Percentiles rank a stretch among this genome's conserved stretches.
phyloP scores from a whole-genome alignment of 1,284 basidiomycete species.

The Trichosporon sp. region DNA sequence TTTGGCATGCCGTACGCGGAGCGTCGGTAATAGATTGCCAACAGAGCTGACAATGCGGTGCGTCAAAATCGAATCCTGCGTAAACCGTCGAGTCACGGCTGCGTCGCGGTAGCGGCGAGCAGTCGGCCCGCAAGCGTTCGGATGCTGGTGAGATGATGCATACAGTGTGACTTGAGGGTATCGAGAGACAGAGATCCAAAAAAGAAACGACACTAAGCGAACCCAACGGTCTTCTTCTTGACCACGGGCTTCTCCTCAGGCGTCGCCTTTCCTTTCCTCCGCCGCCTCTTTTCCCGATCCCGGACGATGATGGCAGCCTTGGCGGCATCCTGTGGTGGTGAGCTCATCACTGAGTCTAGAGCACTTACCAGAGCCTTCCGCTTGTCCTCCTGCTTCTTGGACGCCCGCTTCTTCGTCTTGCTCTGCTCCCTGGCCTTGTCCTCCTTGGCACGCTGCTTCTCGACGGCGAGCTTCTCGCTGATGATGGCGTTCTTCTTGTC shows the following conservation, averaged over 20 bases:
- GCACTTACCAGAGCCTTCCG: slow-evolving; percentile 32
- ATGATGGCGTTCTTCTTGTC: slow-evolving; percentile 25
- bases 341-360: not conserved
- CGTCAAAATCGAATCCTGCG: too few relatives aligned
- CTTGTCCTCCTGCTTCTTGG: slow-evolving; percentile 20
- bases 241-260: not conserved
- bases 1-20: too few relatives aligned
- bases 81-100: too few relatives aligned
- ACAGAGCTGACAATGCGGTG: too few relatives aligned
- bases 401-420: slow-evolving; percentile 3
- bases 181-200: not conserved
- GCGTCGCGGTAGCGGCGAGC: too few relatives aligned
- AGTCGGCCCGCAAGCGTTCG: not conserved
- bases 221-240: not conserved
- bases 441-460: slow-evolving; percentile 10
- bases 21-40: too few relatives aligned
- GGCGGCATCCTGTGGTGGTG: not conserved
- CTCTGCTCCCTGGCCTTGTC: not conserved
- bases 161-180: slow-evolving; percentile 1
- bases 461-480: slow-evolving; percentile 20
- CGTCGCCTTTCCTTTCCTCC: not conserved
- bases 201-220: not conserved
- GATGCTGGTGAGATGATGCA: not conserved
- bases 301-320: slow-evolving; percentile 1
- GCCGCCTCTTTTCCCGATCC: not conserved